Conservation (phyloP, 805 yeast genomes). For the Priceomyces fermenticarens region DNA sequence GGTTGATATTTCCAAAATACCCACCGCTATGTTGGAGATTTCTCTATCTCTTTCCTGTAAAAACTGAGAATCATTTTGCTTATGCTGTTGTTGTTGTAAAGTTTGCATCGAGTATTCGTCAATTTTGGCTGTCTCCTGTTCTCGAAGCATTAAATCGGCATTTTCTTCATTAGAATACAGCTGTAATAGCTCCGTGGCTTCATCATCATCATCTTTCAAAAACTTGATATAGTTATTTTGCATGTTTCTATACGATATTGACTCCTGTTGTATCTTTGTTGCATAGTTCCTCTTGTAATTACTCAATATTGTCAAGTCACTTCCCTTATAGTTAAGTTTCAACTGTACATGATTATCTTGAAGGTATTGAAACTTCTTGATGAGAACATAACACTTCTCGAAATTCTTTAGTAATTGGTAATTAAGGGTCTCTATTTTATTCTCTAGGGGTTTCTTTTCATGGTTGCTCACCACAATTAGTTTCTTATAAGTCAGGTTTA, state of each 20-base stretch:
- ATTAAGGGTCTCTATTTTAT: slow-evolving; percentile 74
- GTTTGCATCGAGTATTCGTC: slow-evolving; percentile 38
- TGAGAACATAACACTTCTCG: slow-evolving; percentile 73
- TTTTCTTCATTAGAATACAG: slow-evolving; percentile 5
- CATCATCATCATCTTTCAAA: slow-evolving; percentile 75
- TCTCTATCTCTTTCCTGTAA: slow-evolving; percentile 81
- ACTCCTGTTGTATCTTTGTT: slow-evolving; percentile 71
- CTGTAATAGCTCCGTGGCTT: slow-evolving; percentile 25
- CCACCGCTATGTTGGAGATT: slow-evolving; percentile 87
- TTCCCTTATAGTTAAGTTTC: slow-evolving; percentile 35
- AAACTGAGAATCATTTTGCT: slow-evolving; percentile 20
- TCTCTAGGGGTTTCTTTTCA: slow-evolving; percentile 75
- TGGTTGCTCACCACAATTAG: slow-evolving; percentile 84
- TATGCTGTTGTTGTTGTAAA: slow-evolving; percentile 23
- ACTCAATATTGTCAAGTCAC: slow-evolving; percentile 64
- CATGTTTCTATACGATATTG: slow-evolving; percentile 76
- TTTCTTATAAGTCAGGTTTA: slow-evolving; percentile 72
- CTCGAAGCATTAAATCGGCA: slow-evolving; percentile 9
- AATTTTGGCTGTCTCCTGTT: slow-evolving; percentile 29
- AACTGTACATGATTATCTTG: slow-evolving; percentile 39
- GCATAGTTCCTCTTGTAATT: slow-evolving; percentile 87
- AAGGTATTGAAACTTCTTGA: slow-evolving; percentile 58
- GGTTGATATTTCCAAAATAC: slow-evolving; percentile 88
- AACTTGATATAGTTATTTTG: slow-evolving; percentile 88
- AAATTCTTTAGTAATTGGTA: slow-evolving; percentile 70